phyloP scores from a whole-genome alignment of 2,329 filamentous ascomycete species.

The Cordyceps pruinosa region DNA sequence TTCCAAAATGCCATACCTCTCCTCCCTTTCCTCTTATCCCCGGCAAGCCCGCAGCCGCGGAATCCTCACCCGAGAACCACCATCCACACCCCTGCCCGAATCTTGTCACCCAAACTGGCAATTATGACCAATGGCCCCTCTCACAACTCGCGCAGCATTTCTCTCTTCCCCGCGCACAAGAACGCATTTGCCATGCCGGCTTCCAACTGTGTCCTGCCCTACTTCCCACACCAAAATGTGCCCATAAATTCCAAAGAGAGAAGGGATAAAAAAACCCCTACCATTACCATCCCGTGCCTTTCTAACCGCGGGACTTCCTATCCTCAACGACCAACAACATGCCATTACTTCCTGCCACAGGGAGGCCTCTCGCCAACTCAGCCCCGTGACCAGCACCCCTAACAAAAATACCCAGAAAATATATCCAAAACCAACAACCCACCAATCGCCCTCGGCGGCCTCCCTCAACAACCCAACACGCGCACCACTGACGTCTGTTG shows the following conservation, averaged over 20 bases:
- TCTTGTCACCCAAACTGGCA: conserved; percentile 4
- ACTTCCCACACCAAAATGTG: too few species aligned
- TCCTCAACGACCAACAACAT: background rate
- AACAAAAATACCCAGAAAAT: background rate
- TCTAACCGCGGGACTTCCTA: background rate
- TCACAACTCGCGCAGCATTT: background rate
- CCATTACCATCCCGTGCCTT: too few species aligned
- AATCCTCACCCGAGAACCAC: background rate
- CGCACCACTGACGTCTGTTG: conserved; percentile 2
- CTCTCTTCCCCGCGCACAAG: background rate
- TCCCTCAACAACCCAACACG: background rate
- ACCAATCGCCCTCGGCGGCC: background rate
- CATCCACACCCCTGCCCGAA: conserved; percentile 3
- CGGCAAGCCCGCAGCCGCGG: background rate
- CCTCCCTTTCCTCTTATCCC: background rate
- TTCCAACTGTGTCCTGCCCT: too few species aligned
- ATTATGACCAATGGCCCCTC: background rate
- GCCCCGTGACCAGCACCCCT: background rate
- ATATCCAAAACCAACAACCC: background rate
- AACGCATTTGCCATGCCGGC: too few species aligned
- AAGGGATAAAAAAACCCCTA: background rate
- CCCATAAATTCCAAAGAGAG: too few species aligned
- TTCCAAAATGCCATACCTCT: background rate
- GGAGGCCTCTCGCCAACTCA: background rate
- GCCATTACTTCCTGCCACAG: too few species aligned